Evolutionary conservation across 805 yeast species (phyloP).

Genomic region (Starmerella bombi): DNA sequence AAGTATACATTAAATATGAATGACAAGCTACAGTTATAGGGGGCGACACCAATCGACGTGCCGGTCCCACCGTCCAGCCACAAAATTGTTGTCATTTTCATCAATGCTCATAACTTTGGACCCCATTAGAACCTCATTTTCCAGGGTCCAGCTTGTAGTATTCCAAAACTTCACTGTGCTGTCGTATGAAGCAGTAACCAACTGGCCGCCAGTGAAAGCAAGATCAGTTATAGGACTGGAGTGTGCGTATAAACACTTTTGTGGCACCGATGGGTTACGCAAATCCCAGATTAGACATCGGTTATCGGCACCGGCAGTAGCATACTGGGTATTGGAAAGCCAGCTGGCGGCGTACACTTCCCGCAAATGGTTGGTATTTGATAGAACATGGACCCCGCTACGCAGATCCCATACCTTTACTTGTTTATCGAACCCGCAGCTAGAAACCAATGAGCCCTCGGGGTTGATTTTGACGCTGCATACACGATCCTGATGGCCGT

Average conservation of each 20-base stretch:
- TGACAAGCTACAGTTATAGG: background rate
- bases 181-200: conserved; percentile 44
- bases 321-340: conserved; percentile 44
- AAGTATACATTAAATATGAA: background rate
- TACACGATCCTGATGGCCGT: conserved; percentile 73
- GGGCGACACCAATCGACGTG: conserved; percentile 42
- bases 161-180: conserved; percentile 49
- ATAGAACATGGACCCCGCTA: conserved; percentile 50
- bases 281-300: conserved; percentile 77
- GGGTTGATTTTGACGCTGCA: conserved; percentile 40
- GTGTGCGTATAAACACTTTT: conserved; percentile 57
- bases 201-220: conserved; percentile 30
- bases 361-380: conserved; percentile 53
- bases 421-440: conserved; percentile 67
- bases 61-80: conserved; percentile 76
- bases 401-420: conserved; percentile 78
- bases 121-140: conserved; percentile 40
- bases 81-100: conserved; percentile 24
- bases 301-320: conserved; percentile 78
- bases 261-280: conserved; percentile 34
- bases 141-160: conserved; percentile 54
- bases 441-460: conserved; percentile 64
- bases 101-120: conserved; percentile 69
- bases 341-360: conserved; percentile 63
- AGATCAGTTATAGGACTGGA: conserved; percentile 37